Evolutionary conservation across 805 yeast species (phyloP).

Genomic region (Zygosaccharomyces pseudorouxii): DNA sequence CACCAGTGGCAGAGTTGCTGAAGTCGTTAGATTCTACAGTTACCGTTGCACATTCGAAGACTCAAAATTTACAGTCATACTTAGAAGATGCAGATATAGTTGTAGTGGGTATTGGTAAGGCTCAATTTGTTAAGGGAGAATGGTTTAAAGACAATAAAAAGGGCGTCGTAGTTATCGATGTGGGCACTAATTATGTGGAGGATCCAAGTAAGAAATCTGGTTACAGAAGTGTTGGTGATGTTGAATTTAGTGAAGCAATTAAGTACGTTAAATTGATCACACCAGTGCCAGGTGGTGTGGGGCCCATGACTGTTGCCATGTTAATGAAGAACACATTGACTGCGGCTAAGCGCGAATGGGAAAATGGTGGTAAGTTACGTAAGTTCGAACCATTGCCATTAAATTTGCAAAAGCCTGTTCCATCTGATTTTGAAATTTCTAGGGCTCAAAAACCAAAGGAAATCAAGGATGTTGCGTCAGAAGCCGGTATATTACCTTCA

Average conservation of each 20-base stretch:
- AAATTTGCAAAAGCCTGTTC: constrained; percentile 60
- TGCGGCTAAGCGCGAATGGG: constrained; percentile 53
- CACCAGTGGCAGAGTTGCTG: constrained; percentile 82
- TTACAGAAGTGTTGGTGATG: constrained; percentile 71
- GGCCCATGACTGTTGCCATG: constrained; percentile 89
- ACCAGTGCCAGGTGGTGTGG: constrained; percentile 93
- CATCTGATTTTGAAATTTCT: constrained; percentile 76
- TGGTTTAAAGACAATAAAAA: constrained; percentile 52
- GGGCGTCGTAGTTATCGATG: constrained; percentile 71
- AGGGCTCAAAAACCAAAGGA: constrained; percentile 69
- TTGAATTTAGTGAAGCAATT: constrained; percentile 53
- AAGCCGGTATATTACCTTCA: constrained; percentile 59
- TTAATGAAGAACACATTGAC: constrained; percentile 64
- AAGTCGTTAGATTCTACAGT: constrained; percentile 82
- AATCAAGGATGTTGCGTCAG: constrained; percentile 62
- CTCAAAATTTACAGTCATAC: constrained; percentile 53
- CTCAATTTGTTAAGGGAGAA: constrained; percentile 66
- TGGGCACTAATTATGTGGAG: constrained; percentile 72
- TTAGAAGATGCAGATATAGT: constrained; percentile 77
- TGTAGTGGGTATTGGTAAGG: constrained; percentile 71
- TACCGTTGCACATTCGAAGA: constrained; percentile 75
- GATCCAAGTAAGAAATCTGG: constrained; percentile 67
- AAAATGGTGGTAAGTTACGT: constrained; percentile 24
- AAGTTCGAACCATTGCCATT: constrained; percentile 50
- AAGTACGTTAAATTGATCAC: constrained; percentile 48